A percentile compares a stretch with the other conserved stretches of the same genome.
These are phyloP conservation scores for Triangularia setosa DNA, from an alignment of 2,329 filamentous ascomycete species.

Conservation along the genomic window DNA sequence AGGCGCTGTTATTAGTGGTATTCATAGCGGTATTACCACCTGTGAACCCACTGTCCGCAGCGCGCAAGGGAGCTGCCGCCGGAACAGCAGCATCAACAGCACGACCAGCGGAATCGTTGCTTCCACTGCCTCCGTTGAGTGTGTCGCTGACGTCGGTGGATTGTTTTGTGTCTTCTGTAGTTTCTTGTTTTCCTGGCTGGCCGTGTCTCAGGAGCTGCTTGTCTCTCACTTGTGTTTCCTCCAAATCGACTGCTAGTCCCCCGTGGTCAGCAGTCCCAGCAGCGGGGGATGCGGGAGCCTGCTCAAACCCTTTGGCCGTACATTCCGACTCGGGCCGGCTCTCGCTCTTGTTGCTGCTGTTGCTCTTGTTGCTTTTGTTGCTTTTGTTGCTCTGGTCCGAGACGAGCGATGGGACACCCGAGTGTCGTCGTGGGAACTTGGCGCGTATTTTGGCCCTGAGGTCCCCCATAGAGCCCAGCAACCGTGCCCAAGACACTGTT, in stretches of 20 bases:
- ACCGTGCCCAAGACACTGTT: slow-evolving; percentile 8
- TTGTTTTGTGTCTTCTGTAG: background rate
- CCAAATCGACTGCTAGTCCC: background rate
- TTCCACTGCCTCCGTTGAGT: background rate
- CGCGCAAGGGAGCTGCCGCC: background rate
- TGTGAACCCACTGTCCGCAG: background rate
- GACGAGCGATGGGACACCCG: slow-evolving; percentile 35
- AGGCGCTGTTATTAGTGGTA: slow-evolving; percentile 10
- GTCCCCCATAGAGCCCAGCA: slow-evolving; percentile 38
- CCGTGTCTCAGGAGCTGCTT: slow-evolving; percentile 13
- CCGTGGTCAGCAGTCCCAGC: background rate
- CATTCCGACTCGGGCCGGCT: slow-evolving; percentile 5
- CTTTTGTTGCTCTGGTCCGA: slow-evolving; percentile 31
- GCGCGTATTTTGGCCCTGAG: slow-evolving; percentile 45
- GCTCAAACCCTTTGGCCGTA: background rate
- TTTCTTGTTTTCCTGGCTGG: slow-evolving; percentile 13
- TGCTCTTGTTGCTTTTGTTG: slow-evolving; percentile 20
- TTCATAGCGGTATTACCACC: slow-evolving; percentile 1
- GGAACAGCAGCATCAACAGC: background rate
- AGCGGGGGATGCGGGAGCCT: background rate
- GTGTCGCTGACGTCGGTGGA: slow-evolving; percentile 12
- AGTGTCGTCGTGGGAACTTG: slow-evolving; percentile 43
- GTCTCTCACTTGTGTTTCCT: slow-evolving; percentile 17
- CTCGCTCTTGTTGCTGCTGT: slow-evolving; percentile 10
- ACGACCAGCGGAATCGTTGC: background rate